Conservation (phyloP, 2,329 filamentous ascomycete species). For the Aureobasidium zeae region DNA sequence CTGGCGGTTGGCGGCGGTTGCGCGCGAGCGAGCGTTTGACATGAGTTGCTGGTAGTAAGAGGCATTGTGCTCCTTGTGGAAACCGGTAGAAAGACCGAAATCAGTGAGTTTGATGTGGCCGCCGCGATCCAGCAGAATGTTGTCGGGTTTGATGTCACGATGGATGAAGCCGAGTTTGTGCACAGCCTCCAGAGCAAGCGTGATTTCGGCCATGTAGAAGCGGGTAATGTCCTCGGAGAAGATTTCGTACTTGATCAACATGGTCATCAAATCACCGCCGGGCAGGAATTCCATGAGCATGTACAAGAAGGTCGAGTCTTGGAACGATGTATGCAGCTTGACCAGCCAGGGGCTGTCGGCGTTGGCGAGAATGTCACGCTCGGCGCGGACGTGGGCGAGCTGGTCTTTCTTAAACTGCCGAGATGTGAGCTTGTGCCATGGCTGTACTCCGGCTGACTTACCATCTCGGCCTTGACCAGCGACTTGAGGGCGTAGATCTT, state of each 20-base stretch:
- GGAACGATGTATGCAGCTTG: constrained; percentile 96
- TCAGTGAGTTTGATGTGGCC: constrained; percentile 98
- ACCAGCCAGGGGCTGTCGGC: constrained; percentile 99
- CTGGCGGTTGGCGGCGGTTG: constrained; percentile 59
- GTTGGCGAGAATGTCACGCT: constrained; percentile 94
- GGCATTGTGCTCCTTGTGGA: constrained; percentile 95
- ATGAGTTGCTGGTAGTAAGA: constrained; percentile 97
- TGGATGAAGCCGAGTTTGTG: constrained; percentile 98
- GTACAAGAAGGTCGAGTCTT: constrained; percentile 91
- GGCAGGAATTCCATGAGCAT: constrained; percentile 99
- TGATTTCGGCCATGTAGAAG: constrained; percentile 98
- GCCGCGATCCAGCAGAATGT: constrained; percentile 88
- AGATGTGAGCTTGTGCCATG: too few relatives aligned
- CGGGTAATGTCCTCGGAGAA: constrained; percentile 98
- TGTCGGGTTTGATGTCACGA: constrained; percentile 98
- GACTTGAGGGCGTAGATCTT: constrained; percentile 99
- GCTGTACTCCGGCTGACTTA: too few relatives aligned
- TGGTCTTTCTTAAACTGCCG: constrained; percentile 87
- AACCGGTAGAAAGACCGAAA: constrained; percentile 94
- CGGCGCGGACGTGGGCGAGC: constrained; percentile 89
- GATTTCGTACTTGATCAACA: constrained; percentile 99
- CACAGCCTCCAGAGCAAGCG: constrained; percentile 95
- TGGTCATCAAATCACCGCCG: constrained; percentile 97
- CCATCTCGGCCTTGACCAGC: constrained; percentile 95
- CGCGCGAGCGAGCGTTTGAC: constrained; percentile 44